Evolutionary conservation across 345 rosid species (phyloP).

Genomic region (Ricinus communis): DNA sequence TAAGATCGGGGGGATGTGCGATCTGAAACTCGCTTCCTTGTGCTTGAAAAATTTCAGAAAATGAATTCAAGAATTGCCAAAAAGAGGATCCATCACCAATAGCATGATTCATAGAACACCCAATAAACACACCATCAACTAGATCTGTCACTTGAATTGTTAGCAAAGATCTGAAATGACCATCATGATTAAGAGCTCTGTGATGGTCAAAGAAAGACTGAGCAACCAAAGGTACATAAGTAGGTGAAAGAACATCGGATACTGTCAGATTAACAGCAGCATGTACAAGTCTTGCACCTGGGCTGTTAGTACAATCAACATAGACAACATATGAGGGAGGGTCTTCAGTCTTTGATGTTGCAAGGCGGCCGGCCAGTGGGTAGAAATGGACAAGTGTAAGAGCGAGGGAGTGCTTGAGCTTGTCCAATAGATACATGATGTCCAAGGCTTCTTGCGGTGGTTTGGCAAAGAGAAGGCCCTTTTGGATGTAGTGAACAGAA

Average conservation of each 20-base stretch:
- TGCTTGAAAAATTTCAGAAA: slow-evolving; percentile 61
- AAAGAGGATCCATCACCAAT: slow-evolving; percentile 66
- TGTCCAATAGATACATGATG: slow-evolving; percentile 33
- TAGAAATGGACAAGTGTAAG: slow-evolving; percentile 65
- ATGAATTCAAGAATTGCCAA: slow-evolving; percentile 67
- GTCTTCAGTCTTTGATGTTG: slow-evolving; percentile 23
- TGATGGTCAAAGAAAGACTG: slow-evolving; percentile 72
- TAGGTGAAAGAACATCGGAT: slow-evolving; percentile 48
- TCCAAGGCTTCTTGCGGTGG: slow-evolving; percentile 36
- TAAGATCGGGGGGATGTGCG: slow-evolving; percentile 44
- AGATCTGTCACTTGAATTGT: slow-evolving; percentile 62
- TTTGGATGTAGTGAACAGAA: slow-evolving; percentile 65
- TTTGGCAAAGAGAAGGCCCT: slow-evolving; percentile 58
- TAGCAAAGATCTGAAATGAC: slow-evolving; percentile 52
- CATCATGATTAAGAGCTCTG: slow-evolving; percentile 55
- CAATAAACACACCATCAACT: slow-evolving; percentile 67
- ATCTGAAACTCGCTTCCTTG: slow-evolving; percentile 24
- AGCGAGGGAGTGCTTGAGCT: slow-evolving; percentile 53
- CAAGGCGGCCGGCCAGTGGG: slow-evolving; percentile 71
- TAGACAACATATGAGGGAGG: slow-evolving; percentile 45
- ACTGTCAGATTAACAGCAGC: slow-evolving; percentile 42
- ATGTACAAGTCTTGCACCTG: slow-evolving; percentile 48
- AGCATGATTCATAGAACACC: slow-evolving; percentile 59
- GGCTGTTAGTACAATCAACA: slow-evolving; percentile 55
- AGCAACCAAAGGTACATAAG: slow-evolving; percentile 51